Evolutionary conservation across 2,329 filamentous ascomycete species (phyloP), one percentile per base, ranked within the genome.

Genomic region (Rhinocladiella similis): DNA sequence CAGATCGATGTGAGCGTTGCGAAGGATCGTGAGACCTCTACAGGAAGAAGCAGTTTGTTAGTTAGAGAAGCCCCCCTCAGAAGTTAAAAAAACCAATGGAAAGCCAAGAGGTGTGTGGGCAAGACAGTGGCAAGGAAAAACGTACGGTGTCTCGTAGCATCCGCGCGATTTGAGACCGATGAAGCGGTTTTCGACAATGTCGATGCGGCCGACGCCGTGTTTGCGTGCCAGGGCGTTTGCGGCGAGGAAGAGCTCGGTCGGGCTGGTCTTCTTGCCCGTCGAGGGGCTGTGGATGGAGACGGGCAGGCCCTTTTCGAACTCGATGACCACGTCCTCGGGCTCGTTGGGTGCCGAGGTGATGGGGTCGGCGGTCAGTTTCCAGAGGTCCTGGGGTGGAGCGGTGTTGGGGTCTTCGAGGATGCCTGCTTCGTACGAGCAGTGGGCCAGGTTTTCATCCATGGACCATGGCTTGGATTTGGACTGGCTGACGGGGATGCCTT

Each of bases 101-200:
- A n/a, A n/a, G n/a, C n/a, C n/a, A n/a, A n/a, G n/a, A n/a, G n/a
- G n/a, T n/a, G n/a, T n/a, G n/a, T n/a, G n/a, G 5, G 27, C 2
- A 33, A 33, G 6, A 12, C 10, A 7, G 27, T 10, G 6, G 27
- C 2, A 33, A 10, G 10, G 27, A 33, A 10, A 33, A 1, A 33
- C 27, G 5, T 12, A 33, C 1, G 83, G 83, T 10, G 83, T 81
- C 68, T 92, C 89, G 78, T 92, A 92, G 79, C 89, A 92, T 67
- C 89, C 89, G 67, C 89, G 84, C 65, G 82, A 86, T 80, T 92
- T 92, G 67, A 92, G 80, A 62, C 89, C 89, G 69, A 90, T 88
- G 78, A 88, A 90, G 52, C 89, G 83, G 77, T 89, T 89, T 74
- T 91, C 88, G 59, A 92, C 89, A 69, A 93, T 93, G 73, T 93